A percentile compares a stretch with the other conserved stretches of the same genome.
Evolutionary conservation across 192 early-diverging fungal species (phyloP).

Genomic region (Chytriomyces hyalinus): DNA sequence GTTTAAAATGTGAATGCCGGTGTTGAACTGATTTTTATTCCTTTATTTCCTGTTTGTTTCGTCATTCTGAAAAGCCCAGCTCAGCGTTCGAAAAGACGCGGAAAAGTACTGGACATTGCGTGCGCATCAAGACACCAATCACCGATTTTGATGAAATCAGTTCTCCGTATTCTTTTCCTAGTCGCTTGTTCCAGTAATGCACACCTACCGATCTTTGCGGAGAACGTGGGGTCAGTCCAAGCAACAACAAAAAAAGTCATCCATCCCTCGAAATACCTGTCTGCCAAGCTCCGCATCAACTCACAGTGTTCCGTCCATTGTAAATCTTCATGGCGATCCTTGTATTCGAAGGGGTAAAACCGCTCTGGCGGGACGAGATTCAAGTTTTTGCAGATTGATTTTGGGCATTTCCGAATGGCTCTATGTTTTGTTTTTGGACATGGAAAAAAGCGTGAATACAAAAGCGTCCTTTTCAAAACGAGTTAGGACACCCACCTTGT

Average conservation of each 20-base stretch:
- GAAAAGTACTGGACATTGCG: conserved; percentile 34
- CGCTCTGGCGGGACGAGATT: background rate
- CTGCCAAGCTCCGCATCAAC: conserved; percentile 17
- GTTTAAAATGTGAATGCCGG: too few species aligned
- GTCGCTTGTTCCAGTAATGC: conserved; percentile 45
- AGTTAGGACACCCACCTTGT: background rate
- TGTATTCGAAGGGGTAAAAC: background rate
- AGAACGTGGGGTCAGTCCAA: too few species aligned
- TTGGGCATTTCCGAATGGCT: background rate
- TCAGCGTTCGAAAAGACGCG: conserved; percentile 1
- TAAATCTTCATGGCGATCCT: background rate
- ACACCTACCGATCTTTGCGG: conserved; percentile 29
- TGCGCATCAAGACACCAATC: conserved; percentile 30
- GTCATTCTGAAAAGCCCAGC: background rate
- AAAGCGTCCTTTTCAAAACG: conserved; percentile 37
- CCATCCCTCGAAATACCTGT: background rate
- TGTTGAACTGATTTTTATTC: too few species aligned
- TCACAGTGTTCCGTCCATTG: conserved; percentile 19
- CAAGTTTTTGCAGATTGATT: background rate
- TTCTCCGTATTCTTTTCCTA: background rate
- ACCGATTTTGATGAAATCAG: conserved; percentile 17
- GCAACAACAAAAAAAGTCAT: too few species aligned
- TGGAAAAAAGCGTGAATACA: background rate
- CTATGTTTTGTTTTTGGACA: background rate
- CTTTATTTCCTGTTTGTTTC: too few species aligned